Percentiles rank a stretch among this genome's conserved stretches.
phyloP scores from a whole-genome alignment of 1,284 basidiomycete species.

The Tilletia caries region DNA sequence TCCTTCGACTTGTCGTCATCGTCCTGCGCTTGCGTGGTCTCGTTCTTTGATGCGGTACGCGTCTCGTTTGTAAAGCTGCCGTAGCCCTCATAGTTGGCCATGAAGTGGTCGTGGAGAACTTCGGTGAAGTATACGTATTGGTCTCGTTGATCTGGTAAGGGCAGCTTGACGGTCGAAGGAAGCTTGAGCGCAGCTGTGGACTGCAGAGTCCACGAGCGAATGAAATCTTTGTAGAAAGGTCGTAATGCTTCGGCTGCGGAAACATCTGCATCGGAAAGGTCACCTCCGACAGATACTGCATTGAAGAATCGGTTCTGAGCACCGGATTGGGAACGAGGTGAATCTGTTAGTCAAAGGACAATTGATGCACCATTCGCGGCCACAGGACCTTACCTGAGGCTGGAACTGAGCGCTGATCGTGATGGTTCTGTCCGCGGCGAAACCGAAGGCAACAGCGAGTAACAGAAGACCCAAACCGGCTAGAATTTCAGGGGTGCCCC shows the following conservation, averaged over 20 bases:
- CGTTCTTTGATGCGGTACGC: neutral
- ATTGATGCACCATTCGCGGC: too few relatives aligned
- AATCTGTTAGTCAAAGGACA: too few relatives aligned
- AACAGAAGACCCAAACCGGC: neutral
- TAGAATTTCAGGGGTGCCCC: neutral
- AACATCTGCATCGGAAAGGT: neutral
- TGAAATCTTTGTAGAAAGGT: neutral
- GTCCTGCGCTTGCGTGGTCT: too few relatives aligned
- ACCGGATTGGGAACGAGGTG: neutral
- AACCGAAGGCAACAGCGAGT: neutral
- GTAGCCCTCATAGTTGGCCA: neutral
- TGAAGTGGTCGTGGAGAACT: neutral
- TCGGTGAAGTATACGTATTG: neutral
- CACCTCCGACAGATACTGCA: neutral
- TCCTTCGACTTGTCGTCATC: too few relatives aligned
- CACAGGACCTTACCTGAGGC: neutral
- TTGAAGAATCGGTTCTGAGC: neutral
- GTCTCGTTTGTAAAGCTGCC: neutral
- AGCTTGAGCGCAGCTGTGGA: neutral
- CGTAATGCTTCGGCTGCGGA: neutral
- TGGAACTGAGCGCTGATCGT: neutral
- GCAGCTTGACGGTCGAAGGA: neutral
- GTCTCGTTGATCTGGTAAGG: neutral
- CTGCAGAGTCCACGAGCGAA: slow-evolving; percentile 2
- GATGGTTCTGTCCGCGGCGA: neutral